Evolutionary conservation across 805 yeast species (phyloP).

Genomic region (Blastobotrys terrestris): DNA sequence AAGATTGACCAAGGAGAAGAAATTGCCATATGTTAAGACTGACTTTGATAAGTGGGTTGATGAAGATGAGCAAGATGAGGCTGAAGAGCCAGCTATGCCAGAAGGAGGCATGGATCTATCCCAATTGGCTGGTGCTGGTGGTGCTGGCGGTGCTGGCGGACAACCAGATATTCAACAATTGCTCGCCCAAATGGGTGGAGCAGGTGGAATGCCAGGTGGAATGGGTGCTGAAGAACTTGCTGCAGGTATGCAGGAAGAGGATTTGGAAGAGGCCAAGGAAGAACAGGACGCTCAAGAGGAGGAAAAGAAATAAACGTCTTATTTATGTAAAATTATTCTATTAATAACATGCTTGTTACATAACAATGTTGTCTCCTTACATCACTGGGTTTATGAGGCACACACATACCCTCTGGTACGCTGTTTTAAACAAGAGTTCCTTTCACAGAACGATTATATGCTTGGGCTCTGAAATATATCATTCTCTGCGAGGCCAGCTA

Average conservation of each 20-base stretch:
- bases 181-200: not conserved
- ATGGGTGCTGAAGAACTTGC: not conserved
- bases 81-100: conserved; percentile 36
- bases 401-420: no score
- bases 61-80: conserved; percentile 87
- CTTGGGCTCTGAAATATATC: no score
- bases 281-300: not conserved
- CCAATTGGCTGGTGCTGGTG: conserved; percentile 35
- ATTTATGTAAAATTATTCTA: not conserved
- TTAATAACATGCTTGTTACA: not conserved
- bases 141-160: conserved; percentile 31
- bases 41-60: conserved; percentile 98
- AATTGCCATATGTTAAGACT: conserved; percentile 76
- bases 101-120: conserved; percentile 34
- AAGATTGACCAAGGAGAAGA: conserved; percentile 83
- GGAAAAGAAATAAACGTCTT: not conserved
- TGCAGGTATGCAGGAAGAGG: not conserved
- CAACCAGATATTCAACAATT: not conserved
- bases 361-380: no score
- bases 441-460: no score
- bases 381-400: no score
- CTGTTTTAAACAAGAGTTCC: no score
- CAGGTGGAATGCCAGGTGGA: not conserved
- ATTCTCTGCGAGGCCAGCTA: no score
- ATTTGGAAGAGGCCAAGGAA: not conserved